Evolutionary conservation across 1,284 basidiomycete species (phyloP), one percentile per base, ranked within the genome.

Genomic region (Cryptococcus sp.): DNA sequence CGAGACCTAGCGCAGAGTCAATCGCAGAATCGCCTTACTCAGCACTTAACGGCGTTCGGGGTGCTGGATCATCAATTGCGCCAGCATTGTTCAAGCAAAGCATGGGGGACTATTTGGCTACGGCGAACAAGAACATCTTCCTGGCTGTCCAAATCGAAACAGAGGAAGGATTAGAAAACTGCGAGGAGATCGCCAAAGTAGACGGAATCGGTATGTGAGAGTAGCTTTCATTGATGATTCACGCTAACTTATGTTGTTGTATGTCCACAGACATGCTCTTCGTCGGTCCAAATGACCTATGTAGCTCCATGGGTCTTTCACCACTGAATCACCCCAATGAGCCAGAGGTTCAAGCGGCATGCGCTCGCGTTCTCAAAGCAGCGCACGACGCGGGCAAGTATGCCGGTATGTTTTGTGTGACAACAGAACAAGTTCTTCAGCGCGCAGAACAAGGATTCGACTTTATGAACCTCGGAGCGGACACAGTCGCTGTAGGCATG

Each of bases 71-170:
- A 1, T 66, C 72, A 0, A 72, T 72, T 53, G 68, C 73, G 1
- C 72, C 71, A 8, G 64, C 65, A 19, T 41, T 68, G 22, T 76
- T 73, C 55, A 68, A 66, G 17, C 67, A 72, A 57, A 58, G 46
- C 7, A 65, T 68, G 56, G 60, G 58, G 45, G 68, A 70, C 46
- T 76, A 76, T 61, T 59, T 68, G 39, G 62, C 50, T 1, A 59
- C 58, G 2, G 68, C 70, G 26, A 69, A 74, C 61, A 61, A 66
- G 45, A 64, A 70, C 47, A 67, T 69, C 19, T 65, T 76, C 19
- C 58, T 73, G 26, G 64, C 64, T 23, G 67, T 76, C 2, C 74
- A 76, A 59, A 76, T 76, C 47, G 74, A 75, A 58, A 69, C 65
- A 4, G 58, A 62, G 19, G 61, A 72, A 34, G 74, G 73, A 0